Base-by-base conservation (phyloP, 2,329 filamentous ascomycete species). In the Aspergillus sp. region DNA sequence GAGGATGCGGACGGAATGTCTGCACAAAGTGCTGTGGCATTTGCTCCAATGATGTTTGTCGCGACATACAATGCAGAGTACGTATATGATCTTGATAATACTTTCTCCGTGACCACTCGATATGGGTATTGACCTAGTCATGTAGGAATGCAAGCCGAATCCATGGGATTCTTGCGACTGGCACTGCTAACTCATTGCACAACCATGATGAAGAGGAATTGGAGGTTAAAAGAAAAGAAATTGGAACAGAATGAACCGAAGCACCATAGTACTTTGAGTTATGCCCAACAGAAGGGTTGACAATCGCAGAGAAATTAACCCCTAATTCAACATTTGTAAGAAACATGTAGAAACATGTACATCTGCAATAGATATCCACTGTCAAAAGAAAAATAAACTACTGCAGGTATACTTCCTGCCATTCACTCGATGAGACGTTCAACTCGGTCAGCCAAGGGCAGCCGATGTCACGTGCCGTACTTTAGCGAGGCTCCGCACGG, bases 401-500 rank as follows among this genome's bases (percentile, higher is more conserved):
- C 19, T 19, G 19, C 19, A 19, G 19, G 19, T 19, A 19, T 19
- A 19, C 19, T 19, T 19, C 34, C 5, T 19, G n/a, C n/a, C 19
- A 12, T 10, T 19, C 34, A 19, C 34, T 36, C 34, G n/a, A 19
- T n/a, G n/a, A 36, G 34, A 36, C 34, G 27, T 19, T 19, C 19
- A 19, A 46, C 27, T 29, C 41, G 34, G 44, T 5, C 49, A 43
- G 56, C 52, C 56, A 66, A 69, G 67, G 68, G 67, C 64, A 69
- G 62, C 51, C 42, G 47, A 12, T 45, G 52, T 68, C 70, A 73
- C 69, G 69, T 73, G 70, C 48, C 49, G 43, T 62, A 60, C 60
- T 64, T 68, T 70, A 70, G 67, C 68, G 68, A 70, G 67, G 59
- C 52, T 59, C 59, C 65, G 62, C 64, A 66, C 66, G 54, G 52